Percentiles rank a stretch among this genome's conserved stretches.
phyloP scores from a whole-genome alignment of 345 rosid species.

The Syzygium oleosum region DNA sequence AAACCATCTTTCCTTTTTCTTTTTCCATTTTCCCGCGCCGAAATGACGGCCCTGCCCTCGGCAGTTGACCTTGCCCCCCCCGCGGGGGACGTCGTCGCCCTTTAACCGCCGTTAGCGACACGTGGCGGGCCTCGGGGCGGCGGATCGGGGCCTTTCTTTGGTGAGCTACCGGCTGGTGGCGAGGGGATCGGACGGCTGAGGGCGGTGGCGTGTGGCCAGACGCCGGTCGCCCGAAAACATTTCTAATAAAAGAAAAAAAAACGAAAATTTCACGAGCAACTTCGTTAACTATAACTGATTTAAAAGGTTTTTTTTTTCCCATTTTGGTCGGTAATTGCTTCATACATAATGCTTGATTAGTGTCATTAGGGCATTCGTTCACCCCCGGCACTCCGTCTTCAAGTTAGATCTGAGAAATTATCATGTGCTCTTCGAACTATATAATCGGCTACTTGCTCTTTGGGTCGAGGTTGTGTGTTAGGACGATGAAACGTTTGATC shows the following conservation, averaged over 20 bases:
- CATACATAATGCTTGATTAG: too few species aligned
- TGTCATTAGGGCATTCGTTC: neutral
- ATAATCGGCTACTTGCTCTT: neutral
- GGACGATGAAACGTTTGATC: rapidly evolving
- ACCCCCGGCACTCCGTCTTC: neutral
- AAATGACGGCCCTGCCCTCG: neutral
- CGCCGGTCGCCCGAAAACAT: neutral
- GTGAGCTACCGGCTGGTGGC: neutral
- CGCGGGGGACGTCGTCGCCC: neutral
- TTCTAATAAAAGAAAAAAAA: neutral
- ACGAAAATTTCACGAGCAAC: neutral
- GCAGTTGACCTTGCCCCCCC: neutral
- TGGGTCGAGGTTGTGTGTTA: neutral
- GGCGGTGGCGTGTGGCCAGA: neutral
- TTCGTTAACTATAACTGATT: neutral
- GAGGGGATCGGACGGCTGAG: neutral
- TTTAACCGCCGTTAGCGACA: neutral
- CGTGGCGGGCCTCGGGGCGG: neutral
- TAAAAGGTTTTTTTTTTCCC: too few species aligned
- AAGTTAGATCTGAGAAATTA: neutral
- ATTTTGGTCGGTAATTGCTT: neutral
- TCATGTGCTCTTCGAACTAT: neutral
- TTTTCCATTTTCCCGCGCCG: neutral
- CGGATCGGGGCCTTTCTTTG: neutral
- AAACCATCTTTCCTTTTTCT: neutral